phyloP scores from a whole-genome alignment of 179 eudicot species.

The Vitellaria paradoxa region DNA sequence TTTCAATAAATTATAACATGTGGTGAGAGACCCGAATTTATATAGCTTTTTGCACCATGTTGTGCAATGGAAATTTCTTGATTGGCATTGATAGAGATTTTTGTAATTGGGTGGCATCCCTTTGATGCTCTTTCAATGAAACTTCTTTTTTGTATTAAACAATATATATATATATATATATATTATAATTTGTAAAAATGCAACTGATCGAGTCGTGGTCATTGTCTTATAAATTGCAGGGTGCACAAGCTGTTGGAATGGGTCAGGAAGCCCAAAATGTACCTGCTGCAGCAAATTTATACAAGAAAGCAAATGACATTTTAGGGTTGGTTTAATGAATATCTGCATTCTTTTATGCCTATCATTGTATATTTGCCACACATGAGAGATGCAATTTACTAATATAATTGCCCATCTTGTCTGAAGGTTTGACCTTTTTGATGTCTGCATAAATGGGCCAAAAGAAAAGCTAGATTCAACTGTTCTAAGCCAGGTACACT shows the following conservation, averaged over 20 bases:
- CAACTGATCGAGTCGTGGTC: neutral
- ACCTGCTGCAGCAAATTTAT: constrained; percentile 83
- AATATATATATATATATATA: no score
- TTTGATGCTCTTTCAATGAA: no score
- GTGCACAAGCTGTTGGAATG: constrained; percentile 94
- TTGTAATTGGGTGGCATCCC: no score
- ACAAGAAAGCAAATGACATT: constrained; percentile 78
- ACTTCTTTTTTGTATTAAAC: no score
- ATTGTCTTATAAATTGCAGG: constrained; percentile 34
- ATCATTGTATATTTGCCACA: neutral
- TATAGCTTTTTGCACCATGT: no score
- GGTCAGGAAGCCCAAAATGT: constrained; percentile 81
- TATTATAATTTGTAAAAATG: neutral
- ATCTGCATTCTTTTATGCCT: neutral
- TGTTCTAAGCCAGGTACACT: constrained; percentile 76
- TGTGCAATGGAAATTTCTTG: no score
- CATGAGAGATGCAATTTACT: neutral
- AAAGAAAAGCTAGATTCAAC: constrained; percentile 96
- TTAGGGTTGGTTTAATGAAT: constrained; percentile 49
- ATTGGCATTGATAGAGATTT: no score
- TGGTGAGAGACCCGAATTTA: no score
- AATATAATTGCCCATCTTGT: constrained; percentile 6
- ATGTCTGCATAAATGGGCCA: constrained; percentile 82
- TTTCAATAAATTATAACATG: no score
- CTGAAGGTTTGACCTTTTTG: constrained; percentile 85